phyloP scores from a whole-genome alignment of 169 alveolate species.

The Plasmodium sp. region DNA sequence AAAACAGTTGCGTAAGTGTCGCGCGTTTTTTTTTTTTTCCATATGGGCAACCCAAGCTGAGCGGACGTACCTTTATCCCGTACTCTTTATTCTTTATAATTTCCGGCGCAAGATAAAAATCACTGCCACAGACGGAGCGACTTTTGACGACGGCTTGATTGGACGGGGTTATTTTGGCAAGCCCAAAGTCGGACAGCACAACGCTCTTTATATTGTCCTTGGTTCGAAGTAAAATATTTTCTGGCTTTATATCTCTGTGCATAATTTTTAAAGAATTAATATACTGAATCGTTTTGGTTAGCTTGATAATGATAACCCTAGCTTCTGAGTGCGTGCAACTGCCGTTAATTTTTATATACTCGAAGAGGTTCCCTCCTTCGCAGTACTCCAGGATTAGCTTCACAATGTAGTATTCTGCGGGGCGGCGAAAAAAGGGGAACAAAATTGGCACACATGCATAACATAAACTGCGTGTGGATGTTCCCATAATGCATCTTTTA shows the following conservation, averaged over 20 bases:
- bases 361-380: conserved; percentile 63
- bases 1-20: neutral
- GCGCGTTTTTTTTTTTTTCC: neutral
- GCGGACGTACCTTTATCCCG: conserved; percentile 45
- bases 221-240: conserved; percentile 86
- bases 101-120: conserved; percentile 90
- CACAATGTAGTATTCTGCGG: conserved; percentile 50
- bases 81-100: conserved; percentile 88
- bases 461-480: neutral
- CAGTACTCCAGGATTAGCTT: conserved; percentile 55
- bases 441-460: neutral
- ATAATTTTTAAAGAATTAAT: conserved; percentile 57
- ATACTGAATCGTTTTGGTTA: conserved; percentile 51
- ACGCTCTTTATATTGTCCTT: conserved; percentile 80
- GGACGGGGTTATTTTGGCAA: conserved; percentile 86
- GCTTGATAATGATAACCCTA: conserved; percentile 44
- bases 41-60: neutral
- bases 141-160: conserved; percentile 81
- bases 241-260: conserved; percentile 91
- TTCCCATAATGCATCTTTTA: neutral
- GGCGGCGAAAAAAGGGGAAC: neutral
- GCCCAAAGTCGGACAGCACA: conserved; percentile 87
- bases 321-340: conserved; percentile 69
- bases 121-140: conserved; percentile 88
- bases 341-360: conserved; percentile 59